These are phyloP conservation scores for Crithidia bombi DNA, from an alignment of 208 protist genomes.

Conservation along the genomic window DNA sequence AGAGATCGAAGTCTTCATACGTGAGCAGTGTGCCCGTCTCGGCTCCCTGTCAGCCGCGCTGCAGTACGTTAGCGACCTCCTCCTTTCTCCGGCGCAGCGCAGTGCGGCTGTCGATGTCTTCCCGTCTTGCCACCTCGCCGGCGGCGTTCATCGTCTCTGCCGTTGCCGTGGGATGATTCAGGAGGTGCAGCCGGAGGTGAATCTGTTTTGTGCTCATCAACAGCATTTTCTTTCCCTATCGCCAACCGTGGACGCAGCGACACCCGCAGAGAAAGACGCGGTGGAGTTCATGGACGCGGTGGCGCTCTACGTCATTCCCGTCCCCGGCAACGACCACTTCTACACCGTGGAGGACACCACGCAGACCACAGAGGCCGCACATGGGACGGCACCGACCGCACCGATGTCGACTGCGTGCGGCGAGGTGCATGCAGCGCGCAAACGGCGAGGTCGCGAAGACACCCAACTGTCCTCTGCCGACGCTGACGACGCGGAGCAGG, in stretches of 20 bases:
- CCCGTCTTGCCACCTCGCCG: conserved; percentile 25
- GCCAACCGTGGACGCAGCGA: neutral
- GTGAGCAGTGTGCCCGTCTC: conserved; percentile 31
- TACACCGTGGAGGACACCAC: conserved; percentile 38
- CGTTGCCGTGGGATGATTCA: conserved; percentile 87
- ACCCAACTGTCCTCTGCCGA: neutral
- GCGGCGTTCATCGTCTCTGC: conserved; percentile 38
- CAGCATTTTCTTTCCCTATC: conserved; percentile 44
- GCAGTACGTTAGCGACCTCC: conserved; percentile 27
- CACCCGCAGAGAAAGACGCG: conserved; percentile 9
- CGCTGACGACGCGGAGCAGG: neutral
- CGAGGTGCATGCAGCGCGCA: neutral
- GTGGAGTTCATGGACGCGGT: conserved; percentile 58
- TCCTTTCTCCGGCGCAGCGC: conserved; percentile 13
- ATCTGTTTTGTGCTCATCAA: conserved; percentile 49
- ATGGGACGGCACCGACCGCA: conserved; percentile 6
- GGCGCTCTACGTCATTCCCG: conserved; percentile 78
- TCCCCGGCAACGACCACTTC: conserved; percentile 77
- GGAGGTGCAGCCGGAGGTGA: conserved; percentile 64
- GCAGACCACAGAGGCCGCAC: conserved; percentile 11
- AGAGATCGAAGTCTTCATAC: conserved; percentile 39
- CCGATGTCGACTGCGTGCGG: neutral
- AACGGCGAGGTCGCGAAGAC: conserved; percentile 21
- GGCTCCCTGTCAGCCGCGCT: conserved; percentile 41
- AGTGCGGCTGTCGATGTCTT: conserved; percentile 45